phyloP scores from a whole-genome alignment of 192 early-diverging fungal species.

The Podila minutissima region DNA sequence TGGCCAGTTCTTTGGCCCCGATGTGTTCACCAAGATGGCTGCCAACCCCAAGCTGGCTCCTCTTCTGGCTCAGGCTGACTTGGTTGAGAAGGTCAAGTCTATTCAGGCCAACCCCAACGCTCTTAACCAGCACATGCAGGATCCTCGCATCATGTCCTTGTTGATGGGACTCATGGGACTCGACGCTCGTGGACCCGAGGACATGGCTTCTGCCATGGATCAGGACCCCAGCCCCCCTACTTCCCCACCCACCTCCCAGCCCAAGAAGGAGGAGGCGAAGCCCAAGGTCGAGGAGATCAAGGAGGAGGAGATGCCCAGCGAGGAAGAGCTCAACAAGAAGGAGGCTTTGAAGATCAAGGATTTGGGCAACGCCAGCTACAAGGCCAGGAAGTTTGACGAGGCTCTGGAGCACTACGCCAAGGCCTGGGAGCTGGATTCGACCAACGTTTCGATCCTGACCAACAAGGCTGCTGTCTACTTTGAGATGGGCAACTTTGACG shows the following conservation, averaged over 20 bases:
- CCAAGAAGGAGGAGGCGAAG: constrained; percentile 47
- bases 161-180: constrained; percentile 83
- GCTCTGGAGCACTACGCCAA: constrained; percentile 91
- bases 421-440: constrained; percentile 89
- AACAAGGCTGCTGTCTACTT: constrained; percentile 98
- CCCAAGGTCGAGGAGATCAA: constrained; percentile 43
- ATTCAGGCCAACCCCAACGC: constrained; percentile 80
- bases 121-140: constrained; percentile 77
- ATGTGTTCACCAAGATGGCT: constrained; percentile 81
- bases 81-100: constrained; percentile 75
- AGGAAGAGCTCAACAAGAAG: constrained; percentile 72
- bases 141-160: constrained; percentile 84
- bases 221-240: constrained; percentile 29
- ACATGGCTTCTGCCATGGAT: constrained; percentile 48
- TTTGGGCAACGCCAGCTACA: constrained; percentile 90
- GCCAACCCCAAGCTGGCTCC: constrained; percentile 81
- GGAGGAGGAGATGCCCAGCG: constrained; percentile 56
- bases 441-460: constrained; percentile 92
- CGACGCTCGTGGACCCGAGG: constrained; percentile 59
- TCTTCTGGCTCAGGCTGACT: constrained; percentile 80
- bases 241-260: constrained; percentile 21
- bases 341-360: constrained; percentile 85
- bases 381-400: constrained; percentile 89
- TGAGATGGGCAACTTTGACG: constrained; percentile 93
- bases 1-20: constrained; percentile 81